Evolutionary conservation across 1,139 yeast genomes (phyloP), one percentile per base, ranked within the genome.

Genomic region (Meyerozyma smithsonii): DNA sequence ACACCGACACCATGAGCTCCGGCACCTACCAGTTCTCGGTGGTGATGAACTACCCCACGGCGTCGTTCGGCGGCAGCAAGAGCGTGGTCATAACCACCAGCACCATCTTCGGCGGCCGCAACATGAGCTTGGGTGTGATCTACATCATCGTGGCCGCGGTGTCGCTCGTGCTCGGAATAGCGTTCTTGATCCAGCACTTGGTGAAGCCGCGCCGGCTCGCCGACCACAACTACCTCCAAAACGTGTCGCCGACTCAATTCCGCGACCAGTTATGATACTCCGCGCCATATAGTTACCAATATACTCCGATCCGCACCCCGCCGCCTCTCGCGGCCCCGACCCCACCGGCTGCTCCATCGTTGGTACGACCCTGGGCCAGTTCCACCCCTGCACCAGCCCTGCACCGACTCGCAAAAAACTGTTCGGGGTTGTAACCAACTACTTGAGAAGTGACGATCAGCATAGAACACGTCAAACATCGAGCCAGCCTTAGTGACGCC

Each of bases 21-120:
- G 92, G 92, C 4, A 72, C 76, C 17, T 84, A 84, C 51, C 69
- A 77, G 46, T 57, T 84, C 15, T 71, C 73, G 38, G 70, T 84
- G 39, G 82, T 64, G 3, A 56, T 83, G 64, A 81, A 83, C 57
- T 84, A 84, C 62, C 92, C 92, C 0, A 87, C 81, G 5, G 55
- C 73, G 1, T 61, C 77, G 10, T 84, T 72, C 55, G 86, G 88
- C 2, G 94, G 94, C 15, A 74, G 82, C 25, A 84, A 84, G 55
- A 74, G 82, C 12, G 48, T 84, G 25, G 80, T 81, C 3, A 62
- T 84, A 11, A 77, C 90, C 5, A 83, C 87, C 11, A 82, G 80
- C 38, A 74, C 81, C 18, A 69, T 78, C 1, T 72, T 83, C 48
- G 92, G 92, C 15, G 92, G 92, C 3, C 66, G 86, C 39, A 83